Evolutionary conservation across 2,329 filamentous ascomycete genomes (phyloP).

Genomic region (Pleurostoma richardsiae): DNA sequence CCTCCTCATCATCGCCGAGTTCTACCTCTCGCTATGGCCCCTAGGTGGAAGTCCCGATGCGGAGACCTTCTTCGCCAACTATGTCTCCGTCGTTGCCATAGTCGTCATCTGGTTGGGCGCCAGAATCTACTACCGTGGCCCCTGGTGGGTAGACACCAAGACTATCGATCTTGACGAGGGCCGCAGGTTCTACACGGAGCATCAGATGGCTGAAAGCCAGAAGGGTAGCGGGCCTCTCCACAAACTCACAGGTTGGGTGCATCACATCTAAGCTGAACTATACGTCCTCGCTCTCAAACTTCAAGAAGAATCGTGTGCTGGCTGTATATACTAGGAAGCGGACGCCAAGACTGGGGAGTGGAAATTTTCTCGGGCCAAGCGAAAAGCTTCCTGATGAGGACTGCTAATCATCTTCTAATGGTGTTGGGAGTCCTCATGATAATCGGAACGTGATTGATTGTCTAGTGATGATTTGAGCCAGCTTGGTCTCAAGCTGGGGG

Average conservation of each 20-base stretch:
- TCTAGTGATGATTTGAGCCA: too few relatives aligned
- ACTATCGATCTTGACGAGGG: constrained; percentile 27
- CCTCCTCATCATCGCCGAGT: constrained; percentile 37
- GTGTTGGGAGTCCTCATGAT: too few relatives aligned
- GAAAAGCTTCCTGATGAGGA: too few relatives aligned
- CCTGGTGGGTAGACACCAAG: constrained; percentile 22
- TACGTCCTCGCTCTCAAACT: too few relatives aligned
- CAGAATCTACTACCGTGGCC: constrained; percentile 29
- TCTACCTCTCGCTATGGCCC: constrained; percentile 42
- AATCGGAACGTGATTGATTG: too few relatives aligned
- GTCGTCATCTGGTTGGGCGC: constrained; percentile 33
- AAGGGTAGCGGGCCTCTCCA: background rate
- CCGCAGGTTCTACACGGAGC: constrained; percentile 9
- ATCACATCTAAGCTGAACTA: constrained; percentile 12
- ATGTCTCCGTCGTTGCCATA: constrained; percentile 35
- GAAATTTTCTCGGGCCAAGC: too few relatives aligned
- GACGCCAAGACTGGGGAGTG: too few relatives aligned
- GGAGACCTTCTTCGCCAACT: constrained; percentile 39
- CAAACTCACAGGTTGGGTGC: constrained; percentile 5
- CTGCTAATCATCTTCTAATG: too few relatives aligned
- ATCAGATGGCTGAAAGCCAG: constrained; percentile 4
- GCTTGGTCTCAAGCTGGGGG: too few relatives aligned
- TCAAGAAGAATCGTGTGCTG: too few relatives aligned
- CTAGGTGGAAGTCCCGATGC: constrained; percentile 25
- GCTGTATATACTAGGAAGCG: too few relatives aligned